Evolutionary conservation across 2,329 filamentous ascomycete genomes (phyloP).

Genomic region (Exophiala alcalophila): DNA sequence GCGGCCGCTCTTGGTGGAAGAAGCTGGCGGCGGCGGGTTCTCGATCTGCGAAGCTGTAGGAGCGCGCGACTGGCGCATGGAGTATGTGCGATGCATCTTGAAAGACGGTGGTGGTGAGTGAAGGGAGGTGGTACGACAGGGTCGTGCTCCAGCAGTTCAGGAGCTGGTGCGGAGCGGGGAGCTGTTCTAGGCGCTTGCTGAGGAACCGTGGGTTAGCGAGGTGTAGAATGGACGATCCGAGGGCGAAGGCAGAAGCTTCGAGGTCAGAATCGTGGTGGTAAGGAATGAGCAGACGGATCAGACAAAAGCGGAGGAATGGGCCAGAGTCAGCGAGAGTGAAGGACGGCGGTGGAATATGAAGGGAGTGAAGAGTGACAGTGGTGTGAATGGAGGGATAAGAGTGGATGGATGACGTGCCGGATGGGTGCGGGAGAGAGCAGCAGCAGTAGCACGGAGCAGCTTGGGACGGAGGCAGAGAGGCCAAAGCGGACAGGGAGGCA

Average conservation of each 20-base stretch:
- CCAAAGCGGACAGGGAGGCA: background rate
- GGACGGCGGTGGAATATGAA: background rate
- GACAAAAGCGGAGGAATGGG: background rate
- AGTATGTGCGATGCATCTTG: slow-evolving; percentile 95
- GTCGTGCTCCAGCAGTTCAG: slow-evolving; percentile 3
- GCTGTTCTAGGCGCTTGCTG: background rate
- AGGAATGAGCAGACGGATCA: too few relatives aligned
- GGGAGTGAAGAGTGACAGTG: background rate
- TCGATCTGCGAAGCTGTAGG: slow-evolving; percentile 88
- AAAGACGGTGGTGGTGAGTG: slow-evolving; percentile 3
- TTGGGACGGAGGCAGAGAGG: too few relatives aligned
- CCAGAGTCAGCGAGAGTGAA: slow-evolving; percentile 6
- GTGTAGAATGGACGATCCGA: background rate
- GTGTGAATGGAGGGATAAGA: background rate
- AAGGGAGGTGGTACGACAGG: slow-evolving; percentile 3
- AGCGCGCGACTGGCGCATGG: slow-evolving; percentile 94
- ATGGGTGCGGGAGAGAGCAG: slow-evolving; percentile 3
- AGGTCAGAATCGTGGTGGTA: too few relatives aligned
- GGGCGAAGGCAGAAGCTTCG: too few relatives aligned
- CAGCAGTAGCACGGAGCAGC: too few relatives aligned
- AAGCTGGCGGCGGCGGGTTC: slow-evolving; percentile 89
- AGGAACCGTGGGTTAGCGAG: background rate
- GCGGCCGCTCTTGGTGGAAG: slow-evolving; percentile 84
- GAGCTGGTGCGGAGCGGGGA: slow-evolving; percentile 2
- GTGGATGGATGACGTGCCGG: slow-evolving; percentile 7